These are phyloP conservation scores for Acer yangbiense DNA, from an alignment of 345 rosid genomes.

Conservation along the genomic window DNA sequence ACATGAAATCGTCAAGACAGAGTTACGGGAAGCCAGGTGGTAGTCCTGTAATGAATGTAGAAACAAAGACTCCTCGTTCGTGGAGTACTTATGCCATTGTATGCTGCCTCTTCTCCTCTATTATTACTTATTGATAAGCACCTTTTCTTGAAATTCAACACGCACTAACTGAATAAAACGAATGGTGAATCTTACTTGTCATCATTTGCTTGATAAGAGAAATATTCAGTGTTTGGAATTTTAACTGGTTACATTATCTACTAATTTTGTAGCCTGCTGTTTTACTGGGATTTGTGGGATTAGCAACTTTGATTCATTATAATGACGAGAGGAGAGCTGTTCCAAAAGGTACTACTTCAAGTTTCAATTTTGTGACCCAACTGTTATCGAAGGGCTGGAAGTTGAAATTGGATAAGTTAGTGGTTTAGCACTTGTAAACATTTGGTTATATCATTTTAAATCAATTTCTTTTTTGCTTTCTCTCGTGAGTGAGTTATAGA, in stretches of 20 bases:
- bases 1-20: slow-evolving; percentile 47
- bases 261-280: slow-evolving; percentile 57
- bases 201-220: neutral
- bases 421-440: neutral
- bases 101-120: slow-evolving; percentile 27
- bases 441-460: neutral
- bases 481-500: neutral
- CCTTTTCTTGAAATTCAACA: neutral
- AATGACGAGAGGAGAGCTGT: slow-evolving; percentile 83
- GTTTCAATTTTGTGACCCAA: neutral
- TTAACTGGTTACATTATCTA: neutral
- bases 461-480: neutral
- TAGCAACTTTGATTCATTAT: slow-evolving; percentile 55
- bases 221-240: neutral
- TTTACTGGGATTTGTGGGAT: slow-evolving; percentile 63
- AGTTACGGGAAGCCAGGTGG: slow-evolving; percentile 22
- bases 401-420: neutral
- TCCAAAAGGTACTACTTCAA: slow-evolving; percentile 50
- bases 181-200: neutral
- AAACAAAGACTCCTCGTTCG: slow-evolving; percentile 47
- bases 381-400: neutral
- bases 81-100: slow-evolving; percentile 50
- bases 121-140: slow-evolving; percentile 12
- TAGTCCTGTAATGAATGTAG: slow-evolving; percentile 30
- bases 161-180: neutral